A percentile compares a stretch with the other conserved stretches of the same genome.
These are phyloP conservation scores for Carex arenaria DNA, from an alignment of 202 grass and related monocot species.

Conservation along the genomic window DNA sequence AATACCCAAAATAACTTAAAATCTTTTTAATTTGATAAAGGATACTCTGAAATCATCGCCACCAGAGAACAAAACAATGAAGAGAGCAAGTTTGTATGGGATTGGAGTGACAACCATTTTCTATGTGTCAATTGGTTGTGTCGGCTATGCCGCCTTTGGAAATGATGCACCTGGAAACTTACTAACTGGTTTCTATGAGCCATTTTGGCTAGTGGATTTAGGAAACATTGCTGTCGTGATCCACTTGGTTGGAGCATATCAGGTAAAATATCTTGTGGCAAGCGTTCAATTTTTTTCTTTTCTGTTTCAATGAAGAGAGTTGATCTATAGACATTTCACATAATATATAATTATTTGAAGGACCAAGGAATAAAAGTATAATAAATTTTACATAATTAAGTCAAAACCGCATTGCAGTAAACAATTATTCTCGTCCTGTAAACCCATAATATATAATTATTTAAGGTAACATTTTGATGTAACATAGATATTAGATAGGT, in stretches of 20 bases:
- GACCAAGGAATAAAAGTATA: not conserved
- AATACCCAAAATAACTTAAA: not conserved
- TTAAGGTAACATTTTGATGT: not conserved
- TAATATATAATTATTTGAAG: too few species aligned
- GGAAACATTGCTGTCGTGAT: constrained; percentile 72
- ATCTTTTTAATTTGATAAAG: constrained; percentile 26
- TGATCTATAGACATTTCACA: not conserved
- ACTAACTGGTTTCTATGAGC: constrained; percentile 82
- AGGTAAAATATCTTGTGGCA: constrained; percentile 27
- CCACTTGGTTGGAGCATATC: constrained; percentile 76
- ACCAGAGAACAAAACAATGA: constrained; percentile 95
- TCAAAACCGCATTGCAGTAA: not conserved
- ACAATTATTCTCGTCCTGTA: not conserved
- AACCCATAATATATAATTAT: not conserved
- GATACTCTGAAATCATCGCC: constrained; percentile 85
- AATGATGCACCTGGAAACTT: constrained; percentile 77
- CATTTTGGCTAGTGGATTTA: constrained; percentile 87
- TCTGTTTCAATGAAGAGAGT: not conserved
- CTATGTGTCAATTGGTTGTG: constrained; percentile 84
- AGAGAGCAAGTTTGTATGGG: constrained; percentile 75
- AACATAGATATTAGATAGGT: not conserved
- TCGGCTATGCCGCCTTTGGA: constrained; percentile 90
- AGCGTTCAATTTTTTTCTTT: not conserved
- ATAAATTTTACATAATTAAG: not conserved
- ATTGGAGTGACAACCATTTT: constrained; percentile 73